Evolutionary conservation across 768 basidiomycete species (phyloP), one percentile per base, ranked within the genome.

Genomic region (Termitomyces sp.): DNA sequence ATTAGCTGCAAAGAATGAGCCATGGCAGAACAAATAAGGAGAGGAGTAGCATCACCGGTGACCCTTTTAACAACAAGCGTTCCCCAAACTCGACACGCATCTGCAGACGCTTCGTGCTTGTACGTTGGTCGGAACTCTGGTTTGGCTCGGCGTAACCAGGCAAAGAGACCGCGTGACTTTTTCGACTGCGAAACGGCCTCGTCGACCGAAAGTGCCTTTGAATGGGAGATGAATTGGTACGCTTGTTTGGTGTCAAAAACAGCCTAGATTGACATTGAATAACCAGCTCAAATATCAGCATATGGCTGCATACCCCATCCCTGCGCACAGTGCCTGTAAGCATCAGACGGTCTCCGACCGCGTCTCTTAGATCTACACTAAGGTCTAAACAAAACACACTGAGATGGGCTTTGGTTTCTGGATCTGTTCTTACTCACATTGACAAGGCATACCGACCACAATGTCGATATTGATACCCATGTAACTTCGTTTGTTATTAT

Each of bases 391-490:
- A n/a, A 10, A 20, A 26, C 18, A 44, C 29, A 39, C 29, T 56
- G 18, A 52, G 42, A 53, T 37, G 46, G 6, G 6, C 54, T 15
- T 9, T 33, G 24, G 16, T 51, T 15, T 36, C 5, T 9, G 18
- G 16, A 48, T 49, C 47, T 5, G 20, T 16, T 2, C 31, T 15
- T 3, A 83, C 93, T 73, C 70, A 96, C 94, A 92, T 72, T 81
- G 78, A 73, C 95, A 98, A 2, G 93, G 94, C 83, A 94, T 97
- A 64, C 91, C 90, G 37, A 98, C 90, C 26, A 90, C 84, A 74
- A 98, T 72, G 74, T 99, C 96, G 54, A 98, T 81, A 70, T 99
- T 98, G 62, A 99, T 78, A 63, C 85, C 83, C 77, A 99, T 76
- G 53, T 77, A 85, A 60, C 80, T 83, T 12, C 72, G 71, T 36